phyloP scores from a whole-genome alignment of 2,329 filamentous ascomycete species.

The Zymoseptoria brevis region DNA sequence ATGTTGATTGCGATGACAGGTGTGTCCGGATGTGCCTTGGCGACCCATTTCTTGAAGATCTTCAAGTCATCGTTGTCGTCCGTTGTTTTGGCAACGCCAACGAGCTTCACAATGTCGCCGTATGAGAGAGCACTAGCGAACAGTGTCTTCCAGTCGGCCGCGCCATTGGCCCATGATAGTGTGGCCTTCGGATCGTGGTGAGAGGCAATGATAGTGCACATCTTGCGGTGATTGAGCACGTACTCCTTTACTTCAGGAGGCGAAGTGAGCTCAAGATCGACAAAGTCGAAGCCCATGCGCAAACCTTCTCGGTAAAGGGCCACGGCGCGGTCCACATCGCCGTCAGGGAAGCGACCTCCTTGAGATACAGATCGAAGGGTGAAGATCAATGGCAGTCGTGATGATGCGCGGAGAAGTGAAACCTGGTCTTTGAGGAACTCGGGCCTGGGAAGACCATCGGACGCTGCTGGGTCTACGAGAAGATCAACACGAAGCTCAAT shows the following conservation, averaged over 20 bases:
- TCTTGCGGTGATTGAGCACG: conserved; percentile 46
- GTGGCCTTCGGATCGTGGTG: conserved; percentile 78
- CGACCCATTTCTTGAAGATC: conserved; percentile 71
- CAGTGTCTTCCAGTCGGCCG: conserved; percentile 67
- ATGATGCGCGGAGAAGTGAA: conserved; percentile 63
- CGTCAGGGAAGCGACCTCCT: conserved; percentile 80
- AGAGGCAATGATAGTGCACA: conserved; percentile 84
- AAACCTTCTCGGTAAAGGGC: conserved; percentile 71
- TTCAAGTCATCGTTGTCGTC: conserved; percentile 82
- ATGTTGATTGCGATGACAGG: conserved; percentile 95
- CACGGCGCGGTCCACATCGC: conserved; percentile 53
- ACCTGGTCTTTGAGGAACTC: conserved; percentile 80
- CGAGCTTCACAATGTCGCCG: conserved; percentile 89
- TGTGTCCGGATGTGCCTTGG: conserved; percentile 58
- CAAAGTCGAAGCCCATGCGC: conserved; percentile 79
- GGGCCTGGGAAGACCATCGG: conserved; percentile 50
- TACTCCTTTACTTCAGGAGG: conserved; percentile 63
- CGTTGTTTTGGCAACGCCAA: conserved; percentile 67
- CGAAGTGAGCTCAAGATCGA: conserved; percentile 86
- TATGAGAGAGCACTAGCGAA: conserved; percentile 87
- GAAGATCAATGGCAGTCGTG: conserved; percentile 78
- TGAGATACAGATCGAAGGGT: conserved; percentile 80
- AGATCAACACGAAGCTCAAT: conserved; percentile 92
- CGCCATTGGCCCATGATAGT: conserved; percentile 73
- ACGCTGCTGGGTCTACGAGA: conserved; percentile 60